Conservation (phyloP, 345 rosid species). For the Lumnitzera littorea region DNA sequence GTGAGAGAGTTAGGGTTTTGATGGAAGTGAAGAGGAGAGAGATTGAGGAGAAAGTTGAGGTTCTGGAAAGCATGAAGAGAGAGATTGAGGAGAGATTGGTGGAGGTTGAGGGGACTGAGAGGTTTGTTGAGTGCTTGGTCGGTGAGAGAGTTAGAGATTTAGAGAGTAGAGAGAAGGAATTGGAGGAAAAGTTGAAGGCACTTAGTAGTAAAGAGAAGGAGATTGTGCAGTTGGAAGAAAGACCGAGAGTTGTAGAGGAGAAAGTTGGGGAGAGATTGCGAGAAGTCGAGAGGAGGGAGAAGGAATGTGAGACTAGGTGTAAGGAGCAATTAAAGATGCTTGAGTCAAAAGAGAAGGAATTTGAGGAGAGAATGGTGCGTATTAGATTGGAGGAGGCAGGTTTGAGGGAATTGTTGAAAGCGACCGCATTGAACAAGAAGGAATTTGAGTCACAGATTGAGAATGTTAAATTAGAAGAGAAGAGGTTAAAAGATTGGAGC, state of each 20-base stretch:
- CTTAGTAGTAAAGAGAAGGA: slow-evolving; percentile 12
- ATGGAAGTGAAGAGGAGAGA: background rate
- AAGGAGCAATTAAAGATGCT: too few species aligned
- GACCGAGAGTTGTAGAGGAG: background rate
- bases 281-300: too few species aligned
- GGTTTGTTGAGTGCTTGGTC: background rate
- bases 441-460: slow-evolving; percentile 8
- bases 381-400: too few species aligned
- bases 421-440: slow-evolving; percentile 23
- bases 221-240: background rate
- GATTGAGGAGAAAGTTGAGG: slow-evolving; percentile 1
- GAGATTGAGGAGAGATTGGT: slow-evolving; percentile 6
- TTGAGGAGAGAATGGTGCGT: too few species aligned
- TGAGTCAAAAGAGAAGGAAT: too few species aligned
- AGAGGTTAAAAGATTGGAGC: slow-evolving; percentile 2
- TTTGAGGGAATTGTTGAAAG: slow-evolving; percentile 5
- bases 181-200: slow-evolving; percentile 4
- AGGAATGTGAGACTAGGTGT: background rate
- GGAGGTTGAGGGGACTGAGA: slow-evolving; percentile 1
- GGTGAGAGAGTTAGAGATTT: slow-evolving; percentile 1
- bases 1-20: slow-evolving; percentile 5
- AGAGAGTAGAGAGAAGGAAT: slow-evolving; percentile 7
- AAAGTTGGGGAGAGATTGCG: too few species aligned
- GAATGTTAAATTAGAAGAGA: slow-evolving; percentile 15
- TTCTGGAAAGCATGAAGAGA: slow-evolving; percentile 5